Conservation (phyloP, 495 filamentous ascomycete genomes). For the Lichenothelia convexa region DNA sequence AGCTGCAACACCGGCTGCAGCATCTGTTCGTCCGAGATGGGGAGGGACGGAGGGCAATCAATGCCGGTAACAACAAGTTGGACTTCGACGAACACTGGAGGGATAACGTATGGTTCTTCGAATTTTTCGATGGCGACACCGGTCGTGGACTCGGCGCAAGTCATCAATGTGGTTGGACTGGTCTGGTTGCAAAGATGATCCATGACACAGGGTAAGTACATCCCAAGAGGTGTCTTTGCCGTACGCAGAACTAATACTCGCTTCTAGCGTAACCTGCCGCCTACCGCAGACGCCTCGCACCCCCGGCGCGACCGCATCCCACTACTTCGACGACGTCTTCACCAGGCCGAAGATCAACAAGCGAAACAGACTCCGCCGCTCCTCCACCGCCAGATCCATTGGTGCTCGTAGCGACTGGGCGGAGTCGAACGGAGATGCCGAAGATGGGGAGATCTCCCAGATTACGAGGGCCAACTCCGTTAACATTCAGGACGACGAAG, state of each 20-base stretch:
- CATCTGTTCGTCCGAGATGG: conserved; percentile 74
- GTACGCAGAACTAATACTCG: conserved; percentile 6
- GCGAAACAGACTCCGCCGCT: conserved; percentile 46
- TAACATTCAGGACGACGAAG: conserved; percentile 15
- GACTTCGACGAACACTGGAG: conserved; percentile 87
- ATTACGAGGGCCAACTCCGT: conserved; percentile 9
- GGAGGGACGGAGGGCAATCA: conserved; percentile 71
- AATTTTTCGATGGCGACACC: conserved; percentile 89
- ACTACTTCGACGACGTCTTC: conserved; percentile 93
- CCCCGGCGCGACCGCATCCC: conserved; percentile 59
- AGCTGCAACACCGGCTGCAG: conserved; percentile 85
- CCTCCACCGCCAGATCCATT: conserved; percentile 73
- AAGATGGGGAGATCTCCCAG: conserved; percentile 10
- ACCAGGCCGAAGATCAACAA: conserved; percentile 24
- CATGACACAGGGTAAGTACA: conserved; percentile 73
- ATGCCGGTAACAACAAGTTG: conserved; percentile 60
- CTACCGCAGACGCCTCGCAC: conserved; percentile 84
- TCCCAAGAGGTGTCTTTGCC: conserved; percentile 1
- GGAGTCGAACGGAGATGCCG: conserved; percentile 20
- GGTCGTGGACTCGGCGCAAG: conserved; percentile 81
- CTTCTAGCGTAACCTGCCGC: conserved; percentile 60
- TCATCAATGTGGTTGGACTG: conserved; percentile 97
- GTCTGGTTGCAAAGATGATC: conserved; percentile 86
- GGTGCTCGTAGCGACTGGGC: conserved; percentile 69
- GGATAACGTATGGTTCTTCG: conserved; percentile 87